Conservation (phyloP, 352 stramenopile genomes). For the Phytophthora syringae region DNA sequence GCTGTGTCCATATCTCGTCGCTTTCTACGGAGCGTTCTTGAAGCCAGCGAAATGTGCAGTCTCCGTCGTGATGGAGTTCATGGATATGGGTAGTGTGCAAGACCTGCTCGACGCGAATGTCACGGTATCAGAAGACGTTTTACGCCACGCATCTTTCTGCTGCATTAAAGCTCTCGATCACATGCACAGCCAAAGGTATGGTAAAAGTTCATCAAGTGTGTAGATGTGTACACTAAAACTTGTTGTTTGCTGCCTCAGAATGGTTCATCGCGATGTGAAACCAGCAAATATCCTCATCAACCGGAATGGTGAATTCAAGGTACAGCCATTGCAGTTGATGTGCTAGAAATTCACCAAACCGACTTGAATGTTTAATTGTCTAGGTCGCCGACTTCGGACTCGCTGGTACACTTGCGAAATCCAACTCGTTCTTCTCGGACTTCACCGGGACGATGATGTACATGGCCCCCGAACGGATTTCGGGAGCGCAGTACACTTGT, state of each 20-base stretch:
- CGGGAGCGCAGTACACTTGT: constrained; percentile 85
- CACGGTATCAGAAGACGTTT: constrained; percentile 57
- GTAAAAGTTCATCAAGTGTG: not conserved
- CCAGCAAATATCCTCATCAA: constrained; percentile 92
- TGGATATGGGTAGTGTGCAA: constrained; percentile 91
- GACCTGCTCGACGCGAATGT: constrained; percentile 62
- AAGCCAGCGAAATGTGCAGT: constrained; percentile 75
- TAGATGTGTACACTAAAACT: not conserved
- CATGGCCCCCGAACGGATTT: constrained; percentile 94
- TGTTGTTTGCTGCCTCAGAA: constrained; percentile 6
- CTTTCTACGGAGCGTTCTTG: constrained; percentile 90
- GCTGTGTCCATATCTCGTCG: constrained; percentile 83
- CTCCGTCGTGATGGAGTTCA: constrained; percentile 93
- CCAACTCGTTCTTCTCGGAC: constrained; percentile 80
- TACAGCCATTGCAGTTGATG: constrained; percentile 11
- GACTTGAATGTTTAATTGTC: not conserved
- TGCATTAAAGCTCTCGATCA: constrained; percentile 83
- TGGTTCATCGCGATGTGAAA: constrained; percentile 88
- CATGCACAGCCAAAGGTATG: constrained; percentile 80
- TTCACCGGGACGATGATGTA: constrained; percentile 95
- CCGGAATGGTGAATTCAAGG: constrained; percentile 83
- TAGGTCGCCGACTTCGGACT: constrained; percentile 87
- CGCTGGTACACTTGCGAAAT: constrained; percentile 75
- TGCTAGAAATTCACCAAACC: not conserved
- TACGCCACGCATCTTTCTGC: constrained; percentile 85